phyloP scores from a whole-genome alignment of 2,329 filamentous ascomycete species.

The Aspergillus tamarii region DNA sequence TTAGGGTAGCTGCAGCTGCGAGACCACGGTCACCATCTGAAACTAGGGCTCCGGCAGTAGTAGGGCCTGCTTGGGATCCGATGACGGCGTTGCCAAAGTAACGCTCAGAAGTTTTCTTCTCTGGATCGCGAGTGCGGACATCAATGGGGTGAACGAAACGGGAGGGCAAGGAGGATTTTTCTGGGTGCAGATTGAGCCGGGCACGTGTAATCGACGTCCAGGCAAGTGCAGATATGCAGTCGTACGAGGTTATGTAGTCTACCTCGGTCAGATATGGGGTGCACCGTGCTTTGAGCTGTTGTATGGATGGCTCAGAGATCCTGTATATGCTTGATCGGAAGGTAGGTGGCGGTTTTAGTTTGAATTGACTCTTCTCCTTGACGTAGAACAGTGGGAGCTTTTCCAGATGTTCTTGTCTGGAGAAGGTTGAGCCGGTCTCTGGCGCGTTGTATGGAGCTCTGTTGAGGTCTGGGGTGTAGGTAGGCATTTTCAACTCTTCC shows the following conservation, averaged over 20 bases:
- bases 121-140: constrained; percentile 25
- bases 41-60: constrained; percentile 12
- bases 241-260: constrained; percentile 29
- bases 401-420: constrained; percentile 14
- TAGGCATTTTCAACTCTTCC: constrained; percentile 18
- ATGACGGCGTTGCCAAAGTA: constrained; percentile 30
- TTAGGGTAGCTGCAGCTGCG: constrained; percentile 20
- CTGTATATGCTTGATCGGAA: constrained; percentile 21
- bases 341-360: constrained; percentile 10
- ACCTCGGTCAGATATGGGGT: constrained; percentile 13
- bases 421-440: neutral
- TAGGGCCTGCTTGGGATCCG: constrained; percentile 20
- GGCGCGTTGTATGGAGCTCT: constrained; percentile 22
- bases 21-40: constrained; percentile 17
- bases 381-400: constrained; percentile 20
- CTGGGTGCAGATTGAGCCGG: constrained; percentile 21
- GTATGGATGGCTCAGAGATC: constrained; percentile 17
- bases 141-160: constrained; percentile 26
- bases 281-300: constrained; percentile 22
- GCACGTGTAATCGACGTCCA: constrained; percentile 28
- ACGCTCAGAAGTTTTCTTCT: constrained; percentile 19
- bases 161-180: constrained; percentile 13
- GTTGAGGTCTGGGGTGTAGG: constrained; percentile 24
- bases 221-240: constrained; percentile 29
- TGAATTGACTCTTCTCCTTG: constrained; percentile 18